Evolutionary conservation across 768 basidiomycete genomes (phyloP), one percentile per base, ranked within the genome.

Genomic region (Russula brevipes): DNA sequence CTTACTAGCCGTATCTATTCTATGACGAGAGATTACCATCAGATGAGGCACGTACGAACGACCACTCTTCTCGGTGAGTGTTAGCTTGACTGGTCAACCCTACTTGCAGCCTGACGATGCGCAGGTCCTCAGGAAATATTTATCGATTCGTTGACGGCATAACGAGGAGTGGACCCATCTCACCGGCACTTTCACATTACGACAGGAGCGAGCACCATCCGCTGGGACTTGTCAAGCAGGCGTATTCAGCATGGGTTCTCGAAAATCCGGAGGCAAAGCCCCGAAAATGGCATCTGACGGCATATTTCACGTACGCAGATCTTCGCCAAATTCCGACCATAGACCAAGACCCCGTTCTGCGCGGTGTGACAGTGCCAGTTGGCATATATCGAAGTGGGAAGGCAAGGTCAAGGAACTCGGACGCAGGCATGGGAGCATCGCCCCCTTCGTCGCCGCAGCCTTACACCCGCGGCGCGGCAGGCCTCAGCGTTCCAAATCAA

Each of bases 241-340:
- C 85, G n/a, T 88, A 88, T 71, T 86, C 85, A 17, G 85, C 83
- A 30, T 85, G 81, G 79, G 82, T 86, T 14, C 70, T 75, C 30
- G 74, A 77, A 47, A 72, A 77, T 57, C 76, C 77, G 24, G 77
- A 78, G 60, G 72, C 76, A 6, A 76, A 73, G 64, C 82, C 82
- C 52, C 78, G 82, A 69, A 87, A 86, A 73, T 86, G 84, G 84
- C 86, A 86, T 71, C 75, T 87, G 60, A 85, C 85, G 53, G 73
- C 75, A 42, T 79, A 76, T 63, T 77, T 77, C 72, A 77, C 73
- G 35, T 76, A 77, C 66, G 71, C 72, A 10, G 78, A 79, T 67
- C 69, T 76, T 33, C 70, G 71, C 42, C 70, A 66, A 60, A 75
- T 78, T 54, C 76, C 76, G 16, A 78, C 76, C 33, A 69, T 74